phyloP scores from a whole-genome alignment of 2,329 filamentous ascomycete genomes.

The Fusarium penzigii region DNA sequence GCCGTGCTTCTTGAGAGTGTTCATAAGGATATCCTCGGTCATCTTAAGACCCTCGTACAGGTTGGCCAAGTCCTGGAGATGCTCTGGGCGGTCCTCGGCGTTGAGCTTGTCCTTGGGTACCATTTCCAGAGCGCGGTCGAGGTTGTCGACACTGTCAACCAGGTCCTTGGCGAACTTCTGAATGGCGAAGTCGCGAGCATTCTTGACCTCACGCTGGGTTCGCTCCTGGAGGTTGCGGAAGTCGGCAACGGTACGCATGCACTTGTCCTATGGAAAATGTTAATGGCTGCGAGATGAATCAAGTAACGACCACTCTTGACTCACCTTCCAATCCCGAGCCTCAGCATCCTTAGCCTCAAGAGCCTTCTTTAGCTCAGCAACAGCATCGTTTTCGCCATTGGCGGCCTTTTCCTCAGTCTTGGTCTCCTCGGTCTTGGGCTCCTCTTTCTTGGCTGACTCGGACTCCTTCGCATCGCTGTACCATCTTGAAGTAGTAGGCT shows the following conservation, averaged over 20 bases:
- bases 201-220: slow-evolving; percentile 85
- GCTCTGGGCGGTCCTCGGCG: slow-evolving; percentile 48
- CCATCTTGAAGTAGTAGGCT: slow-evolving; percentile 42
- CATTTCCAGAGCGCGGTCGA: slow-evolving; percentile 84
- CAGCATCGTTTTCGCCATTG: slow-evolving; percentile 35
- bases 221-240: slow-evolving; percentile 98
- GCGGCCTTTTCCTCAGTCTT: slow-evolving; percentile 31
- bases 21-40: slow-evolving; percentile 87
- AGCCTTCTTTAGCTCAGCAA: slow-evolving; percentile 51
- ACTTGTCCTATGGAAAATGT: slow-evolving; percentile 71
- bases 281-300: slow-evolving; percentile 2
- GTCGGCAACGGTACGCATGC: slow-evolving; percentile 89
- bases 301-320: slow-evolving; percentile 23
- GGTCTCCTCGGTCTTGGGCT: slow-evolving; percentile 28
- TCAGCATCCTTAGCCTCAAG: slow-evolving; percentile 55
- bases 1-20: slow-evolving; percentile 90
- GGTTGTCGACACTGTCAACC: slow-evolving; percentile 93
- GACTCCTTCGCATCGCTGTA: slow-evolving; percentile 50
- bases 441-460: slow-evolving; percentile 31
- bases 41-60: slow-evolving; percentile 91
- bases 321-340: slow-evolving; percentile 79
- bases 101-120: slow-evolving; percentile 75
- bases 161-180: slow-evolving; percentile 95
- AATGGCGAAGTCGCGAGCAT: slow-evolving; percentile 88
- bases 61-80: slow-evolving; percentile 71